Evolutionary conservation across 352 stramenopile species (phyloP).

Genomic region (Phytophthora ramorum): DNA sequence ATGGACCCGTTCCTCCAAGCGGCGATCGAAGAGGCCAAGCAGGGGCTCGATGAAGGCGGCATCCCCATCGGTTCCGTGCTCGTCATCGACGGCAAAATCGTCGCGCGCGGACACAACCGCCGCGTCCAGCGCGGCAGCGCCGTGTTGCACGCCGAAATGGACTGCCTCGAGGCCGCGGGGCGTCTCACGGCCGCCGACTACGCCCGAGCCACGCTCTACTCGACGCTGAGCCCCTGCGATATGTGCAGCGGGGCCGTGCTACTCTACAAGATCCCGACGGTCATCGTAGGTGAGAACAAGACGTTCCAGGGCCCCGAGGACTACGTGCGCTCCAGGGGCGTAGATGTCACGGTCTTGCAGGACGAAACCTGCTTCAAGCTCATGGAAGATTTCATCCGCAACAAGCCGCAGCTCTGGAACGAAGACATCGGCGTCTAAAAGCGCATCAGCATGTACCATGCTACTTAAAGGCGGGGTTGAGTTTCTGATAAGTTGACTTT

Average conservation of each 20-base stretch:
- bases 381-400: slow-evolving; percentile 47
- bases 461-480: slow-evolving; percentile 14
- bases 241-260: slow-evolving; percentile 56
- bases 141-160: slow-evolving; percentile 52
- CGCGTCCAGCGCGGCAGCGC: slow-evolving; percentile 45
- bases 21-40: slow-evolving; percentile 37
- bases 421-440: slow-evolving; percentile 40
- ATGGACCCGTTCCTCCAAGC: slow-evolving; percentile 44
- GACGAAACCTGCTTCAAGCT: slow-evolving; percentile 43
- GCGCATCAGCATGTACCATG: not conserved
- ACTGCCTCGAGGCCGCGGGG: slow-evolving; percentile 46
- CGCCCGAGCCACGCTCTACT: slow-evolving; percentile 44
- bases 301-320: slow-evolving; percentile 49
- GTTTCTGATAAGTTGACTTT: slow-evolving; percentile 6
- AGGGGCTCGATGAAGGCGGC: slow-evolving; percentile 35
- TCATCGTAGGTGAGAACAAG: slow-evolving; percentile 54
- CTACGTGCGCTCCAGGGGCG: slow-evolving; percentile 40
- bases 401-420: slow-evolving; percentile 42
- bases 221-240: slow-evolving; percentile 48
- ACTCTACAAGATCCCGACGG: slow-evolving; percentile 53
- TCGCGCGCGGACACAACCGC: slow-evolving; percentile 47
- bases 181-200: slow-evolving; percentile 47
- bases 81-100: slow-evolving; percentile 40
- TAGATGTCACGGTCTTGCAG: slow-evolving; percentile 40
- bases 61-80: slow-evolving; percentile 54